Evolutionary conservation across 1,139 yeast genomes (phyloP).

Genomic region (Petasospora rhodanensis): DNA sequence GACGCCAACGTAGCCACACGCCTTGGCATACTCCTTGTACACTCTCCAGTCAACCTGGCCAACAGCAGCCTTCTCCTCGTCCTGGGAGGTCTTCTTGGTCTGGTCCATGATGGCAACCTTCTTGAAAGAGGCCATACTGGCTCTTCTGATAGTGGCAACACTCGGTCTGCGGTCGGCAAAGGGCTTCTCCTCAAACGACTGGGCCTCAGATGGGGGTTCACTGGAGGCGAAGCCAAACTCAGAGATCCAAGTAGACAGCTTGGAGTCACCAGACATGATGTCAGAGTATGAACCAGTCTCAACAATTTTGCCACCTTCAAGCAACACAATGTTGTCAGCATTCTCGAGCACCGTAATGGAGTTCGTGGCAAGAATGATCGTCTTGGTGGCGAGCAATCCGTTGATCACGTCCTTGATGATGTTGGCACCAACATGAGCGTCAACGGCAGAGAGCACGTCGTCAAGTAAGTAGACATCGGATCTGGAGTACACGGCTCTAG

Average conservation of each 20-base stretch:
- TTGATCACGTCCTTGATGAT: constrained; percentile 72
- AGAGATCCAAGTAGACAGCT: constrained; percentile 45
- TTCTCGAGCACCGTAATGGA: constrained; percentile 41
- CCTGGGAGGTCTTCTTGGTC: constrained; percentile 33
- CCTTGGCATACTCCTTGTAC: constrained; percentile 57
- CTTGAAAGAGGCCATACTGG: constrained; percentile 53
- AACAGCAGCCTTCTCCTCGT: constrained; percentile 42
- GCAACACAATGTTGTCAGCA: constrained; percentile 30
- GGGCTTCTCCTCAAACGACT: constrained; percentile 11
- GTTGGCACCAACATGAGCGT: constrained; percentile 76
- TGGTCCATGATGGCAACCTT: constrained; percentile 25
- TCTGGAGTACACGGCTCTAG: constrained; percentile 83
- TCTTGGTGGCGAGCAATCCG: constrained; percentile 68
- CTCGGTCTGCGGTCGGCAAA: constrained; percentile 25
- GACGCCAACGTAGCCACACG: constrained; percentile 58
- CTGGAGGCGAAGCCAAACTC: constrained; percentile 44
- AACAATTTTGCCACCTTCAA: constrained; percentile 54
- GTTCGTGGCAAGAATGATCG: constrained; percentile 77
- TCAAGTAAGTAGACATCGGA: constrained; percentile 79
- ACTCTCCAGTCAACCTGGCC: constrained; percentile 66
- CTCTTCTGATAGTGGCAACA: constrained; percentile 44
- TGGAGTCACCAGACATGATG: constrained; percentile 39
- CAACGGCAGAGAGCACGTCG: constrained; percentile 79
- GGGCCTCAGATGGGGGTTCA: constrained; percentile 6
- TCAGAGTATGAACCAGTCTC: constrained; percentile 51